Base-by-base conservation (phyloP, 23 red algal species). In the Gracilaria caudata region DNA sequence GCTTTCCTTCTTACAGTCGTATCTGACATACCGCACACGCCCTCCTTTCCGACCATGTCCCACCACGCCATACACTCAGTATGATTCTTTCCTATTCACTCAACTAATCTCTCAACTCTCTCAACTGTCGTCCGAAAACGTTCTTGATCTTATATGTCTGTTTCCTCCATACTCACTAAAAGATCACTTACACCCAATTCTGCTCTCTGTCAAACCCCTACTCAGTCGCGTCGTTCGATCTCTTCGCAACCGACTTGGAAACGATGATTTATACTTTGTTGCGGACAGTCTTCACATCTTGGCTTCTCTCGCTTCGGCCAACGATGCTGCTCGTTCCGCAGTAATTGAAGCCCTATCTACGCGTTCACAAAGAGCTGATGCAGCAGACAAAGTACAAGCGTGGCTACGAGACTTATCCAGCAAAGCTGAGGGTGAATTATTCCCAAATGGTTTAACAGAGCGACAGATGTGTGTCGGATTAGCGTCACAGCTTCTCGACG, bases 161-260 rank as follows among this genome's bases (percentile, higher is more conserved):
- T 75, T 75, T 29, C 70, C 70, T 9, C 70, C 70, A 47, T 46
- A 38, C 21, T 23, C 70, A 24, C 33, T 75, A 21, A 3, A 75
- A 30, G 20, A 38, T 9, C 33, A 75, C n/a, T 26, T 47, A 13
- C 70, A 32, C 4, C 21, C 37, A 46, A 46, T 75, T 16, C 43
- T 75, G n/a, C 39, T 8, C 21, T 46, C 70, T 13, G 38, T 49
- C 40, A 75, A 23, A 26, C 70, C 70, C n/a, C 19, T 25, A 24
- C 70, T 75, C 21, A 75, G 43, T 29, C 70, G 70, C 38, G n/a
- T 75, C 43, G 70, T 75, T 75, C 70, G 70, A 75, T 75, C 70
- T 24, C 70, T 75, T 47, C 70, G 49, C 1, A 75, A 75, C 19
- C 70, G 70, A 19, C 25, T 75, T 23, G 39, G 70, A 75, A 75